Evolutionary conservation across 140 eudicot genomes (phyloP).

Genomic region (Cichorium intybus): DNA sequence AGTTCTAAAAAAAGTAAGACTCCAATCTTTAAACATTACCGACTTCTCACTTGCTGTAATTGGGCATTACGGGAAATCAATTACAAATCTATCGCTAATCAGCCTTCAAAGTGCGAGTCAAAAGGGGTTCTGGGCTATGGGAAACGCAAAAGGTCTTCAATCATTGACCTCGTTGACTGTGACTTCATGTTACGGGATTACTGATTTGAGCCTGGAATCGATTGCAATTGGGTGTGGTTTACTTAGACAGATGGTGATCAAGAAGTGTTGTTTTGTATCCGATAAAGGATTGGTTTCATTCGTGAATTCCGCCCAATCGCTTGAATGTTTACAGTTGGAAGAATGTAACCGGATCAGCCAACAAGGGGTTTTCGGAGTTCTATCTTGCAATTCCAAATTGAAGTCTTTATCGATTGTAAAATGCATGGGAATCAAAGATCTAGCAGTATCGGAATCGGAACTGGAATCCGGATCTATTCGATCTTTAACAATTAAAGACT

Average conservation of each 20-base stretch:
- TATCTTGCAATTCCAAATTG: conserved; percentile 51
- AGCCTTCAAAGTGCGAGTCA: conserved; percentile 65
- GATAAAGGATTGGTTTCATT: conserved; percentile 71
- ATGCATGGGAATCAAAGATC: conserved; percentile 83
- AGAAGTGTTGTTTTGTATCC: conserved; percentile 76
- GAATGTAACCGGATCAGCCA: conserved; percentile 78
- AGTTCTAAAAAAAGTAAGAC: conserved; percentile 52
- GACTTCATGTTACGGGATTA: conserved; percentile 68
- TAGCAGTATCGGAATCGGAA: conserved; percentile 23
- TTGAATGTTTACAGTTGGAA: conserved; percentile 75
- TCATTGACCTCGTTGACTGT: conserved; percentile 45
- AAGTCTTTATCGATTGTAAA: conserved; percentile 69
- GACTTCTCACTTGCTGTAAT: conserved; percentile 86
- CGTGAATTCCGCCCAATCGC: conserved; percentile 47
- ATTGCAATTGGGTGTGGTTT: conserved; percentile 68
- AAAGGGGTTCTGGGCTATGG: conserved; percentile 96
- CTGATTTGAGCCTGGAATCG: conserved; percentile 79
- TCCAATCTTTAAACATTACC: conserved; percentile 62
- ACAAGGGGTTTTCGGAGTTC: conserved; percentile 54
- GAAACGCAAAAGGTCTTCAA: conserved; percentile 76
- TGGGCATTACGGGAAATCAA: conserved; percentile 82
- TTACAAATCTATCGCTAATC: conserved; percentile 58
- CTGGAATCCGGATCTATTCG: conserved; percentile 63
- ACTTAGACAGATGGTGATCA: conserved; percentile 62
- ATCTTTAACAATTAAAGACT: conserved; percentile 58